Percentiles rank a stretch among this genome's conserved stretches.
Conservation (phyloP, 2,329 filamentous ascomycete genomes). For the Aspergillus brunneoviolaceus region DNA sequence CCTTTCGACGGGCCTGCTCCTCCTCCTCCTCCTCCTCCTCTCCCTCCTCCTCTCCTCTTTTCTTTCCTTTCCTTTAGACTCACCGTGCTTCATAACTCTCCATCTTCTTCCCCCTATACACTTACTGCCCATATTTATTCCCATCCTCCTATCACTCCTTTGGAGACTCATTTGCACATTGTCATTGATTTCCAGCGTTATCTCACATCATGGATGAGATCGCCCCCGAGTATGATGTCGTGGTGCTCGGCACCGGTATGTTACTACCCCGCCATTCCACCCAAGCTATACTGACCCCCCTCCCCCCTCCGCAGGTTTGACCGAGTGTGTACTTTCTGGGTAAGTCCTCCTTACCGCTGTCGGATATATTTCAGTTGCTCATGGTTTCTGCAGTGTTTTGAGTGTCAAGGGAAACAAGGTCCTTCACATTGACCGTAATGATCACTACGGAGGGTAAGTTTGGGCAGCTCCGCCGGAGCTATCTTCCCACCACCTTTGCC, state of each 20-base stretch:
- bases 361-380: slow-evolving; percentile 15
- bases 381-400: slow-evolving; percentile 64
- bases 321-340: slow-evolving; percentile 98
- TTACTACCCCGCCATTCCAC: slow-evolving; percentile 38
- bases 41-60: slow-evolving; percentile 20
- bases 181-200: slow-evolving; percentile 11
- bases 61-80: slow-evolving; percentile 1
- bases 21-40: slow-evolving; percentile 21
- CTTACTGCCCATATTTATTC: neutral
- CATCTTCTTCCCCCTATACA: slow-evolving; percentile 18
- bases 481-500: neutral
- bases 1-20: slow-evolving; percentile 5
- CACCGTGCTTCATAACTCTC: slow-evolving; percentile 19
- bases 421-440: slow-evolving; percentile 96
- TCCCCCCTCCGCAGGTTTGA: slow-evolving; percentile 66
- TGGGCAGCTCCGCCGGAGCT: slow-evolving; percentile 18
- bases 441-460: slow-evolving; percentile 93
- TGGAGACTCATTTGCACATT: slow-evolving; percentile 11
- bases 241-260: slow-evolving; percentile 94
- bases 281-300: slow-evolving; percentile 30
- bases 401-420: slow-evolving; percentile 99
- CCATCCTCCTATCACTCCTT: slow-evolving; percentile 15
- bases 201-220: slow-evolving; percentile 85
- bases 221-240: slow-evolving; percentile 95
- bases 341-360: slow-evolving; percentile 47